Percentiles rank a stretch among this genome's conserved stretches.
These are phyloP conservation scores for Durusdinium trenchii DNA, from an alignment of 73 alveolate species.

Conservation along the genomic window DNA sequence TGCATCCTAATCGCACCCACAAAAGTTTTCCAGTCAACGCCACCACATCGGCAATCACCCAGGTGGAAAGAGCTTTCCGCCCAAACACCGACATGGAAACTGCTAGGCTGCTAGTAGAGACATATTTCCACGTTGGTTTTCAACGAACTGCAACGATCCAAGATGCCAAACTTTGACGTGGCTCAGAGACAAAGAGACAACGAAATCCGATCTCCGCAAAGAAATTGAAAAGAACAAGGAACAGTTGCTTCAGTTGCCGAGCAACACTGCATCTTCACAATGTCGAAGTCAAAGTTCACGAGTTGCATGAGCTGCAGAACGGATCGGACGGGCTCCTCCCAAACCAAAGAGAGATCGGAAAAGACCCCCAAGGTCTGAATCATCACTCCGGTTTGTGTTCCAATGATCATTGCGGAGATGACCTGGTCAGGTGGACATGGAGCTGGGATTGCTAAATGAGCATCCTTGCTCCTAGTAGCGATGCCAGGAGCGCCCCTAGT, in stretches of 20 bases:
- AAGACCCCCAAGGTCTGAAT: slow-evolving; percentile 73
- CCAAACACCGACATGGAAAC: background rate
- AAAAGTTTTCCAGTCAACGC: background rate
- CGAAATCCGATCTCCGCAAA: no score
- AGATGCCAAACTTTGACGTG: background rate
- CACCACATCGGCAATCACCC: background rate
- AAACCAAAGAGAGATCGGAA: slow-evolving; percentile 55
- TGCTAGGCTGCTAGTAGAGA: no score
- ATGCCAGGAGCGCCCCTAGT: no score
- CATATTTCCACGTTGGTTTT: no score
- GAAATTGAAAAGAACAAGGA: background rate
- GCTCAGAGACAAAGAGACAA: background rate
- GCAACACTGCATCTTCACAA: slow-evolving; percentile 16
- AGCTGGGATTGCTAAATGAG: no score
- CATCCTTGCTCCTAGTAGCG: no score
- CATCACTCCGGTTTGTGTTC: slow-evolving; percentile 49
- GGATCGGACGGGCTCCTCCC: slow-evolving; percentile 80
- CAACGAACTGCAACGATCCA: no score
- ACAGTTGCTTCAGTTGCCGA: background rate
- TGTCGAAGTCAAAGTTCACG: slow-evolving; percentile 42
- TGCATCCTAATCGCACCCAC: background rate
- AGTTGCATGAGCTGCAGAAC: slow-evolving; percentile 67
- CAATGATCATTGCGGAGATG: slow-evolving; percentile 43
- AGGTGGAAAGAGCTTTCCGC: background rate
- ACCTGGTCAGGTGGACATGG: no score